Evolutionary conservation across 306 rosid genomes (phyloP), one percentile per base, ranked within the genome.

Genomic region (Neltuma alba): DNA sequence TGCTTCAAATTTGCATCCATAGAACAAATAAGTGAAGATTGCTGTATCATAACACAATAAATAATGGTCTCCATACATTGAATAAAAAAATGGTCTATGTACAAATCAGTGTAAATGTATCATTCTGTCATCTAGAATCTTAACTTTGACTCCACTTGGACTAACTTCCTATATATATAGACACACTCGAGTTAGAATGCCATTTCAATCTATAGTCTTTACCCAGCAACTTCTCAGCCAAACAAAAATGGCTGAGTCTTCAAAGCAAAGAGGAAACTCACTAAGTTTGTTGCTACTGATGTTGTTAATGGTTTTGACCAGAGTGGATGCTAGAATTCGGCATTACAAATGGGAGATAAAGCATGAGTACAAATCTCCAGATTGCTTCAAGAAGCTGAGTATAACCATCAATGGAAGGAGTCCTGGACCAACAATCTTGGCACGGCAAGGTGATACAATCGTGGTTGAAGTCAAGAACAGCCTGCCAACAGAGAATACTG

Each of bases 371-470:
- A 89, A 68, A 63, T 87, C 89, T 44, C 89, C 89, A 1, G 93
- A 89, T 41, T 89, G 93, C 79, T 89, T 76, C 30, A 87, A 79
- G 75, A 87, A 89, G 72, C 67, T 81, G 15, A 82, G 70, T 2
- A 72, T 85, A 9, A 89, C 89, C 58, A 75, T 81, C 14, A 87
- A 87, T 79, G 93, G 91, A 4, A 47, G 65, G 79, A 60, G 82
- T 76, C 93, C 91, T 1, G 93, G 93, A 3, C 93, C 91, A 89
- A 87, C 50, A 78, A 30, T 40, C 74, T 81, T 89, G 0, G 91
- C 91, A 71, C 86, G 83, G 30, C 88, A 81, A 74, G 88, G 88
- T 1, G 93, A 89, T 47, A 85, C 92, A 7, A 87, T 89, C 36
- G 79, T 44, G 21, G 91, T 87, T 33, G 88, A 79, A 75, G 84